Conservation (phyloP, 1,284 basidiomycete species). For the Fomitopsis schrenkii region DNA sequence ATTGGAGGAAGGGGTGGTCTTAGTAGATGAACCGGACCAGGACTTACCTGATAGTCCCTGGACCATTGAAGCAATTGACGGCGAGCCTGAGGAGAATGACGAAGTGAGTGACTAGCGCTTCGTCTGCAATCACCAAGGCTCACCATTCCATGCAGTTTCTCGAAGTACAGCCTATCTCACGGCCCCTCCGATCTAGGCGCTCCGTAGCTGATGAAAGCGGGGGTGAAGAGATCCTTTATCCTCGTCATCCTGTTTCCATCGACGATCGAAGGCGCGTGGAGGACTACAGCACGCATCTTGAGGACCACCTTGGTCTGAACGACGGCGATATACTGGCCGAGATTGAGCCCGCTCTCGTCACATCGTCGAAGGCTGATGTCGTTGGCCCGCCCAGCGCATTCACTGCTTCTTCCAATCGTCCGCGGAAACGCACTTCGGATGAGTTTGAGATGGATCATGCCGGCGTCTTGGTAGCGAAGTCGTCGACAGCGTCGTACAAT, state of each 20-base stretch:
- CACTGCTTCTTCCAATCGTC: constrained; percentile 44
- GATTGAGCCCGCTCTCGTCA: constrained; percentile 1
- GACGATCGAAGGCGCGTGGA: constrained; percentile 27
- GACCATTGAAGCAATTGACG: constrained; percentile 83
- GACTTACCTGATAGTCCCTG: constrained; percentile 69
- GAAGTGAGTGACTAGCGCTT: constrained; percentile 41
- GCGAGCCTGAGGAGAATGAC: constrained; percentile 64
- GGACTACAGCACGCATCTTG: not conserved
- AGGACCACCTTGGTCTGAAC: constrained; percentile 10
- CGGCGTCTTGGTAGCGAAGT: constrained; percentile 54
- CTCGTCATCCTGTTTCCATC: constrained; percentile 47
- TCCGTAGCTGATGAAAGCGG: constrained; percentile 77
- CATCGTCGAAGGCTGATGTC: constrained; percentile 6
- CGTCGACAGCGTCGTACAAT: constrained; percentile 22
- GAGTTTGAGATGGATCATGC: constrained; percentile 77
- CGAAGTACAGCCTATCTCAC: constrained; percentile 39
- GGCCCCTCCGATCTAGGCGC: constrained; percentile 49
- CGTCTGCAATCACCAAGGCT: not conserved
- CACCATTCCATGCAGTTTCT: constrained; percentile 21
- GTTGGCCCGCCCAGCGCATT: constrained; percentile 60
- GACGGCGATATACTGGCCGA: not conserved
- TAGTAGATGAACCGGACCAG: constrained; percentile 34
- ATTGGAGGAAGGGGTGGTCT: constrained; percentile 35
- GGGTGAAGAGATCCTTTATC: constrained; percentile 80
- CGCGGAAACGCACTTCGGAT: constrained; percentile 75